These are phyloP conservation scores for Volvariella volvacea DNA, from an alignment of 1,284 basidiomycete species.

Conservation along the genomic window DNA sequence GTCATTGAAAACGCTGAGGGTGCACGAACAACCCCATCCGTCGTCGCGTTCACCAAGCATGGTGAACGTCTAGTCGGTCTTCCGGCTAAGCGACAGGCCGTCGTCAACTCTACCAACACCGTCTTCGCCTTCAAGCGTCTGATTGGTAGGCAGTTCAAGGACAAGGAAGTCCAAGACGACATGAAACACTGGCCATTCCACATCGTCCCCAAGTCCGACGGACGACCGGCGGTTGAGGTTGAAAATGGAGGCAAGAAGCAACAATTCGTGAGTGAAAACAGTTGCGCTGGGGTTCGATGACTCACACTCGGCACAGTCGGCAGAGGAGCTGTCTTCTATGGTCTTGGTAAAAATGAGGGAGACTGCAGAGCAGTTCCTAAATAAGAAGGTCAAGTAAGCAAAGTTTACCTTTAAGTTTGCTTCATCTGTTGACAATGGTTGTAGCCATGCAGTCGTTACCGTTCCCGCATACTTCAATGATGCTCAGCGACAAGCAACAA, in stretches of 20 bases:
- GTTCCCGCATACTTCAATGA: constrained; percentile 99
- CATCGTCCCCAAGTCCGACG: constrained; percentile 66
- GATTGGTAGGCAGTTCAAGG: constrained; percentile 91
- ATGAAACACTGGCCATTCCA: constrained; percentile 84
- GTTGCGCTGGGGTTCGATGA: not conserved
- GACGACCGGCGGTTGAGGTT: constrained; percentile 72
- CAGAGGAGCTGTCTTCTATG: constrained; percentile 83
- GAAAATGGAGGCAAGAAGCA: constrained; percentile 70
- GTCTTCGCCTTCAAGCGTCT: constrained; percentile 96
- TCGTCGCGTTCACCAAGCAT: constrained; percentile 97
- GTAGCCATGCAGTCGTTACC: constrained; percentile 80
- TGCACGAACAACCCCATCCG: constrained; percentile 95
- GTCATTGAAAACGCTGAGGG: constrained; percentile 99
- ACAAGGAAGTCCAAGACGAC: constrained; percentile 92
- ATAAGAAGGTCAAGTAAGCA: constrained; percentile 89
- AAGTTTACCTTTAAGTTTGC: not conserved
- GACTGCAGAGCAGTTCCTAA: constrained; percentile 88
- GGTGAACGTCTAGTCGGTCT: constrained; percentile 92
- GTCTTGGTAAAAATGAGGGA: constrained; percentile 92
- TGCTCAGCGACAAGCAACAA: constrained; percentile 97
- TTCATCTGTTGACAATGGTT: constrained; percentile 8
- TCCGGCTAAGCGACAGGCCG: constrained; percentile 95
- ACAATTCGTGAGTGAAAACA: constrained; percentile 47
- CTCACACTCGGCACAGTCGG: constrained; percentile 37
- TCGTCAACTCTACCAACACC: constrained; percentile 94